These are phyloP conservation scores for Populus hybrid DNA, from an alignment of 441 rosid genomes.

Conservation along the genomic window DNA sequence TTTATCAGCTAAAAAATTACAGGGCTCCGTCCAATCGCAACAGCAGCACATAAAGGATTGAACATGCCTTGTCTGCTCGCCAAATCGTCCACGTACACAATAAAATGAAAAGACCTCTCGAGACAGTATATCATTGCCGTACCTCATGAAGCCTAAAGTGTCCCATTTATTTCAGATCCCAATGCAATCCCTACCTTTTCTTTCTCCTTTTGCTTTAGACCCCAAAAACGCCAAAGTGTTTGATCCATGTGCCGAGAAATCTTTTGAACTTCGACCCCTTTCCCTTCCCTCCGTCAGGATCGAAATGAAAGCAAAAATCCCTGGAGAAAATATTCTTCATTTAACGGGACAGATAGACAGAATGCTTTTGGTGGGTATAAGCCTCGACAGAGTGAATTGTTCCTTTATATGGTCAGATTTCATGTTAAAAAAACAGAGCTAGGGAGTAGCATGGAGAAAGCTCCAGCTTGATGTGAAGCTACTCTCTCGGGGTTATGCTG, in stretches of 20 bases:
- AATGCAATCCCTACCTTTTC: background rate
- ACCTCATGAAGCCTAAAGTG: background rate
- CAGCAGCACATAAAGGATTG: background rate
- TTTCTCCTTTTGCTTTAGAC: constrained; percentile 15
- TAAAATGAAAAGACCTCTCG: background rate
- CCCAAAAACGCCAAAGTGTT: constrained; percentile 3
- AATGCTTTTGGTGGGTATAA: constrained; percentile 14
- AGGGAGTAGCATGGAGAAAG: no score
- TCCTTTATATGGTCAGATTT: background rate
- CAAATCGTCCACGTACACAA: background rate
- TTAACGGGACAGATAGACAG: constrained; percentile 18
- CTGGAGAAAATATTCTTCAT: constrained; percentile 14
- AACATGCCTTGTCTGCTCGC: background rate
- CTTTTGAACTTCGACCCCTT: constrained; percentile 14
- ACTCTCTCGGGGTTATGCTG: no score
- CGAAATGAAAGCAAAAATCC: background rate
- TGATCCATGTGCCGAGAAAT: constrained; percentile 21
- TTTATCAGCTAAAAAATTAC: background rate
- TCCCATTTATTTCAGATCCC: constrained; percentile 25
- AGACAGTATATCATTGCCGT: background rate
- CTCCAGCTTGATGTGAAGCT: no score
- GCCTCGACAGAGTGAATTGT: constrained; percentile 20
- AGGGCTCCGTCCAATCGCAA: background rate
- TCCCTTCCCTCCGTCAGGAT: background rate
- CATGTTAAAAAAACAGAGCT: background rate